Base-by-base conservation (phyloP, 306 rosid genomes). In the Cucurbita pepo region DNA sequence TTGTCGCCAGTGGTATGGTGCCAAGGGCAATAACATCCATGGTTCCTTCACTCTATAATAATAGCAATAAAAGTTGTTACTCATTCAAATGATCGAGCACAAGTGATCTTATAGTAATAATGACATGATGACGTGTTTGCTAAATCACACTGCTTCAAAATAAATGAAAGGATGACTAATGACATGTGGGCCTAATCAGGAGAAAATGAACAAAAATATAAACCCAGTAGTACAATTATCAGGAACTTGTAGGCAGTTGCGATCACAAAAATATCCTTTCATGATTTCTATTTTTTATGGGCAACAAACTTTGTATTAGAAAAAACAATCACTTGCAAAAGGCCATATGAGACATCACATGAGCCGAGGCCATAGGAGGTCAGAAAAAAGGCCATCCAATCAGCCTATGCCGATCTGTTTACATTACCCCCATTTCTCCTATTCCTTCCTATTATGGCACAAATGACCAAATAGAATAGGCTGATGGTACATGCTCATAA, bases 1-100 rank as follows among this genome's bases (percentile, higher is more conserved):
- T 89, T 57, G 97, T 88, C 82, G 90, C 83, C 79, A 91, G 79
- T 12, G 99, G 90, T 75, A 94, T 91, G 30, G 97, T 89, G 79
- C 99, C 99, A 72, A 91, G 90, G 51, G 88, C 75, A 82, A 91
- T 86, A 63, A 88, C 78, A 80, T 86, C 88, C 83, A 89, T 78
- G 22, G 95, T 91, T 80, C 96, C 95, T 80, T 91, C 99, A 70
- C 92, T 89, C 99, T 94, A 77, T 44, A 58, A 69, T 80, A 80
- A 79, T 38, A 73, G 55, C 51, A 82, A 15, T 55, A 71, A 51
- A 54, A 77, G 69, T 71, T 73, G 56, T 48, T 25, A 22, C 52
- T 67, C 56, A 5, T 73, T 57, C 34, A 78, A 76, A 71, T 6
- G 75, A 41, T 48, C 36, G 13, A 74, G 30, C 8, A 21, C 55